Percentiles rank a stretch among this genome's conserved stretches.
Conservation (phyloP, 345 rosid genomes). For the Salix koriyanagi region DNA sequence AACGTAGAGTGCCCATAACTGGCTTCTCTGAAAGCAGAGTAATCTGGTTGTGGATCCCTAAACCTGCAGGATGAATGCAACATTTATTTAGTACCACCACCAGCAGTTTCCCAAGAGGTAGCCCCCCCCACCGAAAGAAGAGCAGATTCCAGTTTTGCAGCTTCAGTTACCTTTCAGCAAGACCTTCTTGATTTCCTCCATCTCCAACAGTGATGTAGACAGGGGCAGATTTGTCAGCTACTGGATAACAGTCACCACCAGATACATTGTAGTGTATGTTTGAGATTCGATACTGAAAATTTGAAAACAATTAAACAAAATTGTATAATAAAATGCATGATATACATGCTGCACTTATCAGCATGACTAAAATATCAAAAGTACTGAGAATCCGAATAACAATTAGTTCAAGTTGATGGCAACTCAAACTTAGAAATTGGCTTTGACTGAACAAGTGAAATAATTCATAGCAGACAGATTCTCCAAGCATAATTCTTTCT, state of each 20-base stretch:
- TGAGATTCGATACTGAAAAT: constrained; percentile 72
- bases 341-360: neutral
- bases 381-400: neutral
- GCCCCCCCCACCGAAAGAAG: neutral
- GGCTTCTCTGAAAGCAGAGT: constrained; percentile 95
- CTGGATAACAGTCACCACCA: constrained; percentile 56
- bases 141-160: neutral
- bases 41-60: constrained; percentile 80
- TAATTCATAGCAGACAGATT: neutral
- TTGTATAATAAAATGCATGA: neutral
- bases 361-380: neutral
- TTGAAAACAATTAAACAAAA: neutral
- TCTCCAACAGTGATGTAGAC: constrained; percentile 89
- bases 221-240: constrained; percentile 77
- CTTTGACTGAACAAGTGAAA: neutral
- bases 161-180: constrained; percentile 60
- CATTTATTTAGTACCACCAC: neutral
- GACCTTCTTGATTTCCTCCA: constrained; percentile 95
- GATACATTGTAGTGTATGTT: constrained; percentile 69
- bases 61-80: constrained; percentile 43
- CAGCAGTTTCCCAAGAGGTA: too few relatives aligned
- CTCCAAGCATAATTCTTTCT: neutral
- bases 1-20: constrained; percentile 87
- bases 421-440: neutral
- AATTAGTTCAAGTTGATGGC: neutral